These are phyloP conservation scores for Lactarius vividus DNA, from an alignment of 768 basidiomycete genomes.

Conservation along the genomic window DNA sequence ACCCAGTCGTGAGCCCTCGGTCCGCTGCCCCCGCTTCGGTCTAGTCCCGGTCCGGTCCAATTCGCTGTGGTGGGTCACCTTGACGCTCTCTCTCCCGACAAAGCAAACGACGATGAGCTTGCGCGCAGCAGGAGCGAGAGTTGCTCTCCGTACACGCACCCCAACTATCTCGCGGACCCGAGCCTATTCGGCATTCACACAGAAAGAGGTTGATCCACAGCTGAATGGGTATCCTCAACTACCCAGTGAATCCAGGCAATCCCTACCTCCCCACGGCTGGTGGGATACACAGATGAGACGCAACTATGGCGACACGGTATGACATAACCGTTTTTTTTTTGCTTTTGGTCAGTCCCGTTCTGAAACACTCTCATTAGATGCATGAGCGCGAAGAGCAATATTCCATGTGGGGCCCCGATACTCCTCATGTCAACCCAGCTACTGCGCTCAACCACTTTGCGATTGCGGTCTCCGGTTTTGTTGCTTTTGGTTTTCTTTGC, in stretches of 20 bases:
- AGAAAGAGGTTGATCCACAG: slow-evolving; percentile 57
- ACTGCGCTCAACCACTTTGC: slow-evolving; percentile 65
- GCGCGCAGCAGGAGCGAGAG: slow-evolving; percentile 6
- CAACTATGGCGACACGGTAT: slow-evolving; percentile 77
- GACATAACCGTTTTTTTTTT: slow-evolving; percentile 29
- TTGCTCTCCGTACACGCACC: slow-evolving; percentile 25
- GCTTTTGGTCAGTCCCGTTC: slow-evolving; percentile 16
- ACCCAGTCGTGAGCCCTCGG: neutral
- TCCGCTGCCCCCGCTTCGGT: neutral
- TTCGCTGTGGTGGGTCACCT: neutral
- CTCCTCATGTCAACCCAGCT: slow-evolving; percentile 56
- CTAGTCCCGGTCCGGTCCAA: neutral
- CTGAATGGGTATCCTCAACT: slow-evolving; percentile 71
- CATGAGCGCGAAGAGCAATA: slow-evolving; percentile 78
- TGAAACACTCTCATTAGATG: slow-evolving; percentile 44
- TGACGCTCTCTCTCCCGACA: neutral
- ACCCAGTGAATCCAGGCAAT: slow-evolving; percentile 64
- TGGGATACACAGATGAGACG: slow-evolving; percentile 72
- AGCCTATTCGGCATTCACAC: slow-evolving; percentile 30
- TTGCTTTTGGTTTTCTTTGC: slow-evolving; percentile 57
- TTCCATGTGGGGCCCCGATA: slow-evolving; percentile 88
- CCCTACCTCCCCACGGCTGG: slow-evolving; percentile 66
- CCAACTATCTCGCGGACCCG: neutral
- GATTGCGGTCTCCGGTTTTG: slow-evolving; percentile 59
- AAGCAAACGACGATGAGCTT: slow-evolving; percentile 12